Percentiles rank a stretch among this genome's conserved stretches.
phyloP scores from a whole-genome alignment of 768 basidiomycete genomes.

The Panaeolus cyanescens region DNA sequence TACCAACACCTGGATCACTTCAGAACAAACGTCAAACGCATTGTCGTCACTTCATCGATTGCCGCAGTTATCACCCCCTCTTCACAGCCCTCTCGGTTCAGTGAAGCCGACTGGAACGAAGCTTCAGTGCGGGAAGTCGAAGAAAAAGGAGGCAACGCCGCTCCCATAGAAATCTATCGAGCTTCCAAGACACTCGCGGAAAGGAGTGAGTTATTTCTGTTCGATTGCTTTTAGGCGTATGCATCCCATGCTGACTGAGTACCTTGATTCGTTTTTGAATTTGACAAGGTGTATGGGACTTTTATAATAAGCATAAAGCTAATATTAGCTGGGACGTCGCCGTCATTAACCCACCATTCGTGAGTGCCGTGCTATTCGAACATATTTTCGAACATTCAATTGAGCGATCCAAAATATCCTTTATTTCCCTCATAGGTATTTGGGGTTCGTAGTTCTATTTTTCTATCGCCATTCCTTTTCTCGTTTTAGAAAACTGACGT shows the following conservation, averaged over 20 bases:
- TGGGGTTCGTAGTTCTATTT: constrained; percentile 26
- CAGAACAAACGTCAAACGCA: constrained; percentile 56
- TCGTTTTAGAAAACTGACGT: too few species aligned
- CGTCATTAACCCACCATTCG: constrained; percentile 56
- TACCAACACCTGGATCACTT: not conserved
- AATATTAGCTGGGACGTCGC: constrained; percentile 52
- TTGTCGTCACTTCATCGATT: constrained; percentile 69
- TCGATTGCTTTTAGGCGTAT: not conserved
- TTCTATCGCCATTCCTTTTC: too few species aligned
- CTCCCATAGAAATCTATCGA: constrained; percentile 46
- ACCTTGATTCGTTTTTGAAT: not conserved
- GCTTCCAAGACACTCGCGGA: constrained; percentile 72
- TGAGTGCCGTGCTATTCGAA: constrained; percentile 20
- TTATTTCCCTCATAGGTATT: constrained; percentile 23
- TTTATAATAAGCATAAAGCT: constrained; percentile 42
- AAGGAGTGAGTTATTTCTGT: constrained; percentile 35
- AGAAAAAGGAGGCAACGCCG: constrained; percentile 46
- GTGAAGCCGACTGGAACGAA: constrained; percentile 66
- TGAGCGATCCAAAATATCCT: not conserved
- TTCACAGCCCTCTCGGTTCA: constrained; percentile 32
- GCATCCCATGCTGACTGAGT: not conserved
- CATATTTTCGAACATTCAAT: not conserved
- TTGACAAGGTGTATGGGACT: constrained; percentile 41
- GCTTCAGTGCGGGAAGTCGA: constrained; percentile 44
- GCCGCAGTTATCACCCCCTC: constrained; percentile 42